Conservation (phyloP, 1,139 yeast species). For the Schwanniomyces etchellsii region DNA sequence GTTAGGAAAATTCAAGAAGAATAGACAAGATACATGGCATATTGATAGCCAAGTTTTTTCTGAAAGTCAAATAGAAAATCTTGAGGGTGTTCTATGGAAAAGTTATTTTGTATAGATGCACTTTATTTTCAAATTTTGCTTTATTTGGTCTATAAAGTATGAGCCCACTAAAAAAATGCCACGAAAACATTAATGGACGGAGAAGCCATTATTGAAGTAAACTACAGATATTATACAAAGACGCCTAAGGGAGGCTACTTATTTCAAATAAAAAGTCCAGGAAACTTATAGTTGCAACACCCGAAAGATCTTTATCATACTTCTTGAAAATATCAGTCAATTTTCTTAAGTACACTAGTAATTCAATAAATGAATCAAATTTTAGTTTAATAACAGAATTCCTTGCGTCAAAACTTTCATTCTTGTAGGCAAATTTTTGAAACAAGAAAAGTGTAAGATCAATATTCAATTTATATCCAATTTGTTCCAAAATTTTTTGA, state of each 20-base stretch:
- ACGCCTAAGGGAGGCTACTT: slow-evolving; percentile 24
- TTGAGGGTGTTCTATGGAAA: slow-evolving; percentile 92
- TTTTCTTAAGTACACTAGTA: slow-evolving; percentile 69
- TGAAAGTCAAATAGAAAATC: slow-evolving; percentile 76
- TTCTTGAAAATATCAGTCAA: slow-evolving; percentile 76
- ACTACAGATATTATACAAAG: neutral
- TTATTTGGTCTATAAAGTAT: neutral
- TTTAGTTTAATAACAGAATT: slow-evolving; percentile 52
- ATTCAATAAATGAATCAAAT: slow-evolving; percentile 79
- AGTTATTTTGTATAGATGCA: slow-evolving; percentile 69
- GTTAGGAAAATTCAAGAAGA: slow-evolving; percentile 81
- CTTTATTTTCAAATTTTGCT: neutral
- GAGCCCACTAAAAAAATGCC: neutral
- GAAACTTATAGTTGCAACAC: slow-evolving; percentile 70
- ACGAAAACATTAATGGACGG: neutral
- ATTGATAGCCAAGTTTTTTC: slow-evolving; percentile 75
- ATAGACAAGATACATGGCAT: slow-evolving; percentile 96
- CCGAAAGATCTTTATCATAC: slow-evolving; percentile 70
- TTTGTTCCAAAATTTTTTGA: slow-evolving; percentile 59
- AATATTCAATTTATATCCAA: slow-evolving; percentile 62
- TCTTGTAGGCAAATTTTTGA: slow-evolving; percentile 48
- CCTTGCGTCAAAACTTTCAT: slow-evolving; percentile 20
- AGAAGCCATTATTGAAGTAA: too few relatives aligned
- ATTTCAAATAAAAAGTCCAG: slow-evolving; percentile 73
- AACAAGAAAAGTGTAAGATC: slow-evolving; percentile 60